phyloP scores from a whole-genome alignment of 2,329 filamentous ascomycete species.

The Tolypocladium sp. region DNA sequence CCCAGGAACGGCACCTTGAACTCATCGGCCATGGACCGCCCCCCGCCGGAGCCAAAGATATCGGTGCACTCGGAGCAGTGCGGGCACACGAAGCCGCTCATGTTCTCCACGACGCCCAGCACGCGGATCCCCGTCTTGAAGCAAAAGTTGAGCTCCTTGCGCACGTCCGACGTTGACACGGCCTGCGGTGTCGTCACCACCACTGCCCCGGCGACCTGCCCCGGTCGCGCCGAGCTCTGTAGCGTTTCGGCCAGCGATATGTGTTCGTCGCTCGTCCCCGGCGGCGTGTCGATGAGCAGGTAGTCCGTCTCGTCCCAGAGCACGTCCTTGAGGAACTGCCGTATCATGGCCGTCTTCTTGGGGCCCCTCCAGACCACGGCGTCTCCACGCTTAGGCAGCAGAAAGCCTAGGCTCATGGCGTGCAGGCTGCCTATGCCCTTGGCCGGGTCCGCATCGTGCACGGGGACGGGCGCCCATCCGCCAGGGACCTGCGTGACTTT shows the following conservation, averaged over 20 bases:
- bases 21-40: conserved; percentile 79
- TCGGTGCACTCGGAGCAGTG: conserved; percentile 81
- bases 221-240: conserved; percentile 49
- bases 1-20: conserved; percentile 79
- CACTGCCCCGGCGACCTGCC: conserved; percentile 76
- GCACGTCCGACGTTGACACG: conserved; percentile 84
- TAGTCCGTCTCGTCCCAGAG: conserved; percentile 85
- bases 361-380: conserved; percentile 96
- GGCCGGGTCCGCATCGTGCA: conserved; percentile 54
- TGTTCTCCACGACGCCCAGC: conserved; percentile 91
- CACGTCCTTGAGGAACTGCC: conserved; percentile 89
- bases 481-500: conserved; percentile 88
- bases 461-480: conserved; percentile 84
- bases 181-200: conserved; percentile 96
- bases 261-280: conserved; percentile 93
- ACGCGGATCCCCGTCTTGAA: conserved; percentile 70
- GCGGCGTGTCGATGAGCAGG: conserved; percentile 89
- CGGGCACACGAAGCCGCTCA: conserved; percentile 84
- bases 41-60: conserved; percentile 86
- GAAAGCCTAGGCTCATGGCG: conserved; percentile 90
- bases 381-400: conserved; percentile 73
- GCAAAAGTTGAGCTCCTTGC: conserved; percentile 93
- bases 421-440: conserved; percentile 53
- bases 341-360: conserved; percentile 98
- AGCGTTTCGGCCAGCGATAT: conserved; percentile 89